A percentile compares a stretch with the other conserved stretches of the same genome.
phyloP scores from a whole-genome alignment of 1,139 yeast genomes.

The Diutina siamensis region DNA sequence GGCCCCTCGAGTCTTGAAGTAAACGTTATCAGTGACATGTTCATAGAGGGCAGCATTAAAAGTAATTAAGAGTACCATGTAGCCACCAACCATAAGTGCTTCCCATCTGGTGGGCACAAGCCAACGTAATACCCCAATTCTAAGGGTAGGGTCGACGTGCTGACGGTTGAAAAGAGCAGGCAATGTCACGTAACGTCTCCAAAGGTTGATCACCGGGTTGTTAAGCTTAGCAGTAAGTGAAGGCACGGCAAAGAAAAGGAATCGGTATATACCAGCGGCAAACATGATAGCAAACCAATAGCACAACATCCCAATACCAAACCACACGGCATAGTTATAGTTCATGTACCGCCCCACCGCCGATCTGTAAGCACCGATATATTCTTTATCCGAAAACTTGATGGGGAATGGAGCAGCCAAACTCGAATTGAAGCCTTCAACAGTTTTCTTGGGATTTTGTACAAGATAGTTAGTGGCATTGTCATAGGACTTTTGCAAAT shows the following conservation, averaged over 20 bases:
- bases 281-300: slow-evolving; percentile 34
- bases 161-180: slow-evolving; percentile 35
- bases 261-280: slow-evolving; percentile 32
- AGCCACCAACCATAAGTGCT: slow-evolving; percentile 14
- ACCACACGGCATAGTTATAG: slow-evolving; percentile 30
- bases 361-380: neutral
- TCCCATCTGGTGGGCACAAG: slow-evolving; percentile 5
- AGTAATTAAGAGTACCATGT: slow-evolving; percentile 20
- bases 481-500: slow-evolving; percentile 20
- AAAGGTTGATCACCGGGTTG: slow-evolving; percentile 21
- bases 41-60: slow-evolving; percentile 9
- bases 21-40: slow-evolving; percentile 13
- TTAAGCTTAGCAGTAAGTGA: slow-evolving; percentile 20
- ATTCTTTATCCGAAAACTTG: neutral
- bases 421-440: neutral
- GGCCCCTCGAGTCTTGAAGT: slow-evolving; percentile 17
- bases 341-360: neutral
- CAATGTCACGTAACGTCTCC: slow-evolving; percentile 32
- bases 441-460: slow-evolving; percentile 11
- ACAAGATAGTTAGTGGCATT: slow-evolving; percentile 27
- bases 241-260: slow-evolving; percentile 24
- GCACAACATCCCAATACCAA: slow-evolving; percentile 36
- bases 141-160: slow-evolving; percentile 25
- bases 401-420: slow-evolving; percentile 1
- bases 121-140: neutral